These are phyloP conservation scores for Sergeia podlipaevii DNA, from an alignment of 208 protist genomes.

Conservation along the genomic window DNA sequence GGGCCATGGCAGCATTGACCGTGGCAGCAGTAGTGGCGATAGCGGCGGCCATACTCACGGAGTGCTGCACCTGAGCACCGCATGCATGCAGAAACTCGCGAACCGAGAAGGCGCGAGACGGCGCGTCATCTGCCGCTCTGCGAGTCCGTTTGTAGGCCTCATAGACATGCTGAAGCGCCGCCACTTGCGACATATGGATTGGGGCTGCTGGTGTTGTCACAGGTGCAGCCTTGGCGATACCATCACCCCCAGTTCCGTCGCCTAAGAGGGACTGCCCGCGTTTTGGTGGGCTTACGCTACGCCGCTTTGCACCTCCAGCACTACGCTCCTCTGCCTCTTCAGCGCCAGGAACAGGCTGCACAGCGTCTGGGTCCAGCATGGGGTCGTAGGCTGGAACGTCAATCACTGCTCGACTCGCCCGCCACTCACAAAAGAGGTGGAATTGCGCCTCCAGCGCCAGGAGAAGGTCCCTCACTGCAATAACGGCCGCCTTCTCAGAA, in stretches of 20 bases:
- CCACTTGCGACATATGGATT: constrained; percentile 24
- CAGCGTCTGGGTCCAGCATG: constrained; percentile 18
- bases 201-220: constrained; percentile 8
- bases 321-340: too few species aligned
- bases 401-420: constrained; percentile 8
- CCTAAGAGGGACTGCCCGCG: not conserved
- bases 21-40: too few species aligned
- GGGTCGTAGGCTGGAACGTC: constrained; percentile 35
- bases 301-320: constrained; percentile 5
- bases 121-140: not conserved
- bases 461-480: constrained; percentile 13
- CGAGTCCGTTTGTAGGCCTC: constrained; percentile 16
- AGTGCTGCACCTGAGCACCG: too few species aligned
- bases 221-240: not conserved
- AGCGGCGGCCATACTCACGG: too few species aligned
- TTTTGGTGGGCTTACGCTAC: not conserved
- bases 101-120: not conserved
- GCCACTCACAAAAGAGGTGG: constrained; percentile 29
- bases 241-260: not conserved
- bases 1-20: too few species aligned
- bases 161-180: constrained; percentile 27
- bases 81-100: constrained; percentile 13
- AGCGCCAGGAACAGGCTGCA: not conserved
- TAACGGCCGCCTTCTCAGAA: constrained; percentile 21
- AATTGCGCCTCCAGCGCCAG: constrained; percentile 18